phyloP scores from a whole-genome alignment of 2,329 filamentous ascomycete species.

The Amphichorda felina region DNA sequence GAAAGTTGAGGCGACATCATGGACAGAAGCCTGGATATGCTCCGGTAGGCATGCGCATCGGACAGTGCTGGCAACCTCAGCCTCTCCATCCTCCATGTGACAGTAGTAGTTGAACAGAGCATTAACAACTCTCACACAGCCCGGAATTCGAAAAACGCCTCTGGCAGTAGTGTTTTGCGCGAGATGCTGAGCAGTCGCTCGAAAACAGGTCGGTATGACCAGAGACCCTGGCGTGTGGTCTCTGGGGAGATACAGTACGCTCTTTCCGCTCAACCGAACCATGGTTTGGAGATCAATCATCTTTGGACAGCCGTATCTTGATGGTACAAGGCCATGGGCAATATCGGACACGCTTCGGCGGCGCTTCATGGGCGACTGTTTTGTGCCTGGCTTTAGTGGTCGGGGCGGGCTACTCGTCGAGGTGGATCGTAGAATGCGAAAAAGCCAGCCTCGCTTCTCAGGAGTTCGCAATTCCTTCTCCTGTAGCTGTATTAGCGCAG shows the following conservation, averaged over 20 bases:
- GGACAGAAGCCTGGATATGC: constrained; percentile 46
- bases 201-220: constrained; percentile 51
- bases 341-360: constrained; percentile 45
- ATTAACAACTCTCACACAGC: constrained; percentile 42
- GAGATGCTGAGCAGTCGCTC: constrained; percentile 53
- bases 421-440: constrained; percentile 20
- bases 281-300: constrained; percentile 43
- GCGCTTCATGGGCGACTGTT: constrained; percentile 11
- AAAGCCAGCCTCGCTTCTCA: constrained; percentile 24
- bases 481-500: neutral
- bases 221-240: constrained; percentile 47
- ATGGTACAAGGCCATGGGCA: constrained; percentile 30
- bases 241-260: constrained; percentile 45
- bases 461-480: constrained; percentile 4
- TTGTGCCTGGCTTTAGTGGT: neutral
- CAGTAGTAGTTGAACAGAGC: constrained; percentile 54
- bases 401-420: constrained; percentile 5
- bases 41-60: constrained; percentile 45
- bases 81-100: constrained; percentile 29
- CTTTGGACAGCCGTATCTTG: constrained; percentile 31
- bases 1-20: constrained; percentile 57
- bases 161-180: constrained; percentile 41
- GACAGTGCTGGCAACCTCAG: constrained; percentile 41
- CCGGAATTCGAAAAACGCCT: constrained; percentile 53
- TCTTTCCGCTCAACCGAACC: constrained; percentile 51